Conservation (phyloP, 257 asterid genomes). For the Salvia miltiorrhiza region DNA sequence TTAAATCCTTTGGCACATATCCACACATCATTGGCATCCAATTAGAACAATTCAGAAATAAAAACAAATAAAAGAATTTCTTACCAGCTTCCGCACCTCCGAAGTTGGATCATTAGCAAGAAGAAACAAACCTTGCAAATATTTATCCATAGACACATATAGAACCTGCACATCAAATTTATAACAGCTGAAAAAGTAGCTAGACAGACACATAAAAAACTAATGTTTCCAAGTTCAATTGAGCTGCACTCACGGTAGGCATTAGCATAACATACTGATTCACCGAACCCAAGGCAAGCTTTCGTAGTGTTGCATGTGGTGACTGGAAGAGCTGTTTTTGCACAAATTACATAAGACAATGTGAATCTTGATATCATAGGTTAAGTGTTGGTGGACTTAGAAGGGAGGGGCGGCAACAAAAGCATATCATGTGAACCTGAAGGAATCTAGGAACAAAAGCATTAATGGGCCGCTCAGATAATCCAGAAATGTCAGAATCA, state of each 20-base stretch:
- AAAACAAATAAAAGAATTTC: constrained; percentile 15
- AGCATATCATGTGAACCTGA: constrained; percentile 46
- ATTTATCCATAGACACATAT: constrained; percentile 72
- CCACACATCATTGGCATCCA: not conserved
- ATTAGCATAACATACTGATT: constrained; percentile 92
- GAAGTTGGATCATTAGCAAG: constrained; percentile 82
- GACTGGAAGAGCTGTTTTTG: constrained; percentile 89
- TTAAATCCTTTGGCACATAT: not conserved
- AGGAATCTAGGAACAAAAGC: constrained; percentile 86
- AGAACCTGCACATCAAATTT: constrained; percentile 47
- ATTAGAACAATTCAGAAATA: not conserved
- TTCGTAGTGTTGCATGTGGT: constrained; percentile 64
- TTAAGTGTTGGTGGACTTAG: not conserved
- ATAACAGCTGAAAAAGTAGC: not conserved
- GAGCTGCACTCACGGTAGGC: constrained; percentile 67
- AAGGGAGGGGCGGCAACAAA: not conserved
- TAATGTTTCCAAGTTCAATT: constrained; percentile 10
- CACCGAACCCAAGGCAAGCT: constrained; percentile 85
- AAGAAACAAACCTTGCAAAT: constrained; percentile 85
- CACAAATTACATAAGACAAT: constrained; percentile 3
- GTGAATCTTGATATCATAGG: constrained; percentile 3
- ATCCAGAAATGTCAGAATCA: constrained; percentile 80
- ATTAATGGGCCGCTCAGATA: constrained; percentile 79
- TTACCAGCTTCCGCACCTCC: constrained; percentile 93
- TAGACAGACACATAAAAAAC: not conserved